Evolutionary conservation across 129 eudicot genomes (phyloP).

Genomic region (Solidago caesia): DNA sequence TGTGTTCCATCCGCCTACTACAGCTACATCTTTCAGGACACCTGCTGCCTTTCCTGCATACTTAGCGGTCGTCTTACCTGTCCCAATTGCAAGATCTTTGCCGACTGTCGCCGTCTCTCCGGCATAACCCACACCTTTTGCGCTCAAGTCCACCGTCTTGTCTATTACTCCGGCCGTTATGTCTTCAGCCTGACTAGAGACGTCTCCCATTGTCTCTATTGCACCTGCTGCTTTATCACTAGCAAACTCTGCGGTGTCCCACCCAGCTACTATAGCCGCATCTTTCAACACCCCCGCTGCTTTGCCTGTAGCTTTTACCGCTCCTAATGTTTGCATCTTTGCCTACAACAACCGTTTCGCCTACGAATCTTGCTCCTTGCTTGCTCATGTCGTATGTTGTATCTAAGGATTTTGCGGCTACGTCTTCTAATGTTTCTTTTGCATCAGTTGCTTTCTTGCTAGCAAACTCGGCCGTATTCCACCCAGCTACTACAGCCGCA

Average conservation of each 20-base stretch:
- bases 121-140: not conserved
- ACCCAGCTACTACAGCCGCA: not conserved
- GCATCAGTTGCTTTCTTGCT: not conserved
- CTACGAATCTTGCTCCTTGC: slow-evolving; percentile 45
- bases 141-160: not conserved
- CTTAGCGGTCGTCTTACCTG: not conserved
- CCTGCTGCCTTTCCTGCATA: not conserved
- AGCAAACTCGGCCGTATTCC: not conserved
- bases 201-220: not conserved
- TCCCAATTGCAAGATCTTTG: not conserved
- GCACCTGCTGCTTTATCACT: not conserved
- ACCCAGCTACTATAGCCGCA: slow-evolving; percentile 47
- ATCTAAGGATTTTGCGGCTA: not conserved
- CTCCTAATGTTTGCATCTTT: slow-evolving; percentile 39
- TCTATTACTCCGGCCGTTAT: not conserved
- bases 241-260: slow-evolving; percentile 32
- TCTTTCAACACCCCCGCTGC: slow-evolving; percentile 44
- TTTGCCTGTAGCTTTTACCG: slow-evolving; percentile 32
- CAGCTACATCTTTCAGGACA: not conserved
- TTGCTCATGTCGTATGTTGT: slow-evolving; percentile 11
- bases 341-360: slow-evolving; percentile 39
- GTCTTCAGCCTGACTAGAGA: not conserved
- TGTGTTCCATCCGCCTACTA: slow-evolving; percentile 4
- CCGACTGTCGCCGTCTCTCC: not conserved
- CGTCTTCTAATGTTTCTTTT: not conserved